These are phyloP conservation scores for Metrosideros polymorpha DNA, from an alignment of 441 rosid species.

Conservation along the genomic window DNA sequence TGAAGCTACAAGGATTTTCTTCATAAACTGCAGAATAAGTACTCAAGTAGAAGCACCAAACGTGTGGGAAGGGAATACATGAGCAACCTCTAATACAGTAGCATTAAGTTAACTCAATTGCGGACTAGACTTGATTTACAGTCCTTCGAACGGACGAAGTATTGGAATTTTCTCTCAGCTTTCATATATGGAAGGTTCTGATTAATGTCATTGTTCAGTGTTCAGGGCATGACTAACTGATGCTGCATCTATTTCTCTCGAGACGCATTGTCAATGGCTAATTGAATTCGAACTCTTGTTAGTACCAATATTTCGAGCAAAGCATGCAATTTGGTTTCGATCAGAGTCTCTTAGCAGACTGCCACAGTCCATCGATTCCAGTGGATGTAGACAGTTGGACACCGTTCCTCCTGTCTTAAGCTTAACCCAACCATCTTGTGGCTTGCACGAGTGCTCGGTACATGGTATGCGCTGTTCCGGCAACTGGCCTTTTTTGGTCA, in stretches of 20 bases:
- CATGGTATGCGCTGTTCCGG: neutral
- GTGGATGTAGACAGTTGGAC: neutral
- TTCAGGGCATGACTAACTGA: neutral
- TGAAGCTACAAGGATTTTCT: neutral
- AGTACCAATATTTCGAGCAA: neutral
- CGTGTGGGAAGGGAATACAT: neutral
- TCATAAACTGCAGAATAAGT: neutral
- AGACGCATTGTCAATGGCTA: neutral
- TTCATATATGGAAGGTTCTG: neutral
- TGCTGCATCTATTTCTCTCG: neutral
- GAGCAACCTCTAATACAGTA: neutral
- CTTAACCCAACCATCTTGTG: neutral
- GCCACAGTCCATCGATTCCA: neutral
- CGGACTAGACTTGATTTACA: neutral
- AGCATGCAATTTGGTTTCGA: neutral
- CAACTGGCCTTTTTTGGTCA: neutral
- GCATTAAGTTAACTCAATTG: neutral
- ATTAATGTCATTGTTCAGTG: neutral
- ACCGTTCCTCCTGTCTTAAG: neutral
- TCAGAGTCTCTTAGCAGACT: neutral
- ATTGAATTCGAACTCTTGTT: neutral
- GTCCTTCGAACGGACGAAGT: neutral
- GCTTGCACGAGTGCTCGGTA: neutral
- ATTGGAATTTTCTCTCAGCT: neutral
- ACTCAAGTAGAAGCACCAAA: neutral